A percentile compares a stretch with the other conserved stretches of the same genome.
Conservation (phyloP, 1,139 yeast genomes). For the Yamadazyma epiphylla region DNA sequence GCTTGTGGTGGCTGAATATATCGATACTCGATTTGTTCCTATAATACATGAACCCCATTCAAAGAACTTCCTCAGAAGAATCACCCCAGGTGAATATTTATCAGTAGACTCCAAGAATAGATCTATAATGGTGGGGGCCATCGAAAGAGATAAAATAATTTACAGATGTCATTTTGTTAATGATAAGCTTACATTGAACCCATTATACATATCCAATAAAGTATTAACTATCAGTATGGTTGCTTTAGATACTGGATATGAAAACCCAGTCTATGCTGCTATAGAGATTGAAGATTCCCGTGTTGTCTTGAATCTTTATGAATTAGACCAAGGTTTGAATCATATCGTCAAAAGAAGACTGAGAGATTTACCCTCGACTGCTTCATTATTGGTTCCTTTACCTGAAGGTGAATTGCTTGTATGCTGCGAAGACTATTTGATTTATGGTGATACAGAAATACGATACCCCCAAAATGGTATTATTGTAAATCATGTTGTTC, state of each 20-base stretch:
- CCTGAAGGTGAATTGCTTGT: conserved; percentile 41
- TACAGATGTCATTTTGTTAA: conserved; percentile 36
- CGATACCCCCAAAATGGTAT: conserved; percentile 14
- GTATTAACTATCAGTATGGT: conserved; percentile 52
- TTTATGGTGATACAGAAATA: conserved; percentile 14
- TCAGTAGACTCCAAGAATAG: conserved; percentile 71
- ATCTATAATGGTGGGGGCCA: conserved; percentile 65
- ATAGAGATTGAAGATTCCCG: conserved; percentile 59
- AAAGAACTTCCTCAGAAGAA: conserved; percentile 71
- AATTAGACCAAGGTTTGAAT: conserved; percentile 81
- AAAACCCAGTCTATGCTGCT: conserved; percentile 80
- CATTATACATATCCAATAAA: conserved; percentile 63
- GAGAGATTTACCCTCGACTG: conserved; percentile 28
- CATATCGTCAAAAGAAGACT: conserved; percentile 54
- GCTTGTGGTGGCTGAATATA: conserved; percentile 53
- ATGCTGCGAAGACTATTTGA: conserved; percentile 28
- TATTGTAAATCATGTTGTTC: conserved; percentile 59
- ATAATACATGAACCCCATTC: conserved; percentile 64
- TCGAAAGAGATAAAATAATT: conserved; percentile 69
- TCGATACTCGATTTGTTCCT: conserved; percentile 42
- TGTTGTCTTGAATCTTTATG: conserved; percentile 57
- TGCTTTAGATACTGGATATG: conserved; percentile 72
- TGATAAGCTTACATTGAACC: conserved; percentile 57
- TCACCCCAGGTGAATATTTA: conserved; percentile 75
- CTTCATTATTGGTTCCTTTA: conserved; percentile 30